Evolutionary conservation across 148 eudicot genomes (phyloP).

Genomic region (Rhododendron molle): DNA sequence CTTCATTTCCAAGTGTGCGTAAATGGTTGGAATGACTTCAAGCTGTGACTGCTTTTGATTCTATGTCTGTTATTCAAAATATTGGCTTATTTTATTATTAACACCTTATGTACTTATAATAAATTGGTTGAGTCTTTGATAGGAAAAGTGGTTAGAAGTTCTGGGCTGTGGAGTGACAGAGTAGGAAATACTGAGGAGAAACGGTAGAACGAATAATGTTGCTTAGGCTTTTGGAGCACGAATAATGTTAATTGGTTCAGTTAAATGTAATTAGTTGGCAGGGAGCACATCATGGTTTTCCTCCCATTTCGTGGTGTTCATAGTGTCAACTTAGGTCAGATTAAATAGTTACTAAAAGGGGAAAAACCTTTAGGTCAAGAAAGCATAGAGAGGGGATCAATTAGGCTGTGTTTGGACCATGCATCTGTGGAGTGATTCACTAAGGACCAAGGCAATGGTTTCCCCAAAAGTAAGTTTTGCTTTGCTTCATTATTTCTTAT

Average conservation of each 20-base stretch:
- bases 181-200: conserved; percentile 82
- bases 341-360: background rate
- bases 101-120: background rate
- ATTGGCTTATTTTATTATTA: too few species aligned
- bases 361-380: background rate
- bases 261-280: background rate
- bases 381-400: background rate
- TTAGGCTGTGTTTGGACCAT: background rate
- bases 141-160: conserved; percentile 98
- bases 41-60: too few species aligned
- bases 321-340: background rate
- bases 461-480: too few species aligned
- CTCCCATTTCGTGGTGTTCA: background rate
- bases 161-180: conserved; percentile 98
- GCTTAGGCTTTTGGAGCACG: conserved; percentile 99
- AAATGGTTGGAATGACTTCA: too few species aligned
- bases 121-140: conserved; percentile 17
- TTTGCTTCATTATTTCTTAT: too few species aligned
- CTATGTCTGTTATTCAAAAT: too few species aligned
- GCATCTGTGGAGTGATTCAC: background rate
- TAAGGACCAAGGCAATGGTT: background rate
- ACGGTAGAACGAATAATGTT: conserved; percentile 55
- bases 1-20: too few species aligned
- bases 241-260: background rate
- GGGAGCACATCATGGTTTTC: background rate